Evolutionary conservation across 169 alveolate species (phyloP), one percentile per base, ranked within the genome.

Genomic region (Plasmodium adleri): DNA sequence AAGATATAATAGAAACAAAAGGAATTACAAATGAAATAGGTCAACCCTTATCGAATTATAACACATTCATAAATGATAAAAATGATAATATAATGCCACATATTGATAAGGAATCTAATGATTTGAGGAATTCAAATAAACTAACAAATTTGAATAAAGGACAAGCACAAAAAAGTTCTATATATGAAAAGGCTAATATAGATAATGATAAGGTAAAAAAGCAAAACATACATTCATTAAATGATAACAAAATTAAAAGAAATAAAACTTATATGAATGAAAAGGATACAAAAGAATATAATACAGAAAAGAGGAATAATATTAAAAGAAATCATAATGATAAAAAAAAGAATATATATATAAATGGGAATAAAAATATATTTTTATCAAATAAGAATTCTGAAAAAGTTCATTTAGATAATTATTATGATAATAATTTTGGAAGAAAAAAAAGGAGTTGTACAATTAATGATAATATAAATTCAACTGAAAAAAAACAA

Each of bases 381-480:
- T 32, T 32, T 32, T 32, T 32, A 32, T 32, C 45, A 32, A 32
- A 32, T 32, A 32, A 32, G 45, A 32, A 32, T 32, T 32, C 9
- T 56, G 28, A 60, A 22, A 39, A 60, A 60, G n/a, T 66, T 49
- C 22, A 66, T 66, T 13, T 4, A 10, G 56, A 24, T 43, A 6
- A 58, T 58, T 70, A 15, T 39, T 24, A 49, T 15, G 56, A 15
- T 17, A 56, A 24, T 28, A 28, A 47, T 43, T n/a, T 20, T 8
- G 70, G 43, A n/a, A 39, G 67, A 20, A 62, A 76, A 15, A 32
- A 32, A 32, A 32, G 8, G 45, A 32, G 45, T 32, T 70, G 58
- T 49, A 80, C 70, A 26, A 60, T 28, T 28, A 74, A 80, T 50
- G 83, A 80, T 80, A 68, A 59, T 49, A 67, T 80, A 22, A 43